Base-by-base conservation (phyloP, 805 yeast genomes). In the Lipomyces starkeyi region DNA sequence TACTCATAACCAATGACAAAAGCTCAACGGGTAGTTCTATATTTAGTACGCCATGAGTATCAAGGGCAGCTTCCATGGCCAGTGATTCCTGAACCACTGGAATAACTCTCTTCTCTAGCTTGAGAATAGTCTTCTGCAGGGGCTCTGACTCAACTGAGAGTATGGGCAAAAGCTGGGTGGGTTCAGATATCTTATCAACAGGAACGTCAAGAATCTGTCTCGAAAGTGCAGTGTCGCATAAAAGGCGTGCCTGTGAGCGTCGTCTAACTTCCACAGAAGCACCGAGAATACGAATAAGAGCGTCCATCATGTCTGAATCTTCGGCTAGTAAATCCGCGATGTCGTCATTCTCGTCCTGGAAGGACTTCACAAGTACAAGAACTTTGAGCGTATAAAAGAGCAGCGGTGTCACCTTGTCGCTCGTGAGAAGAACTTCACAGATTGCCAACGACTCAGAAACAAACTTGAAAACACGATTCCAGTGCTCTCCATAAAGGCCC, bases 1-100 rank as follows among this genome's bases (percentile, higher is more conserved):
- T 58, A 40, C 54, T 49, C 58, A 76, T 60, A 35, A 76, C 64
- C 57, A 76, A 56, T n/a, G 77, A 75, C 34, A 88, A 67, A 40
- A 90, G 75, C 8, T 59, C 69, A 0, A 59, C 66, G 0, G 89
- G 88, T 17, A 87, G 74, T 27, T 74, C 74, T 2, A 81, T 80
- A 17, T 70, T 69, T 14, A 65, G 56, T 7, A 57, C 66, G 8
- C 71, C 73, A 5, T 60, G 64, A 14, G 59, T 65, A n/a, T 72
- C 77, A 2, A 75, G 67, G 3, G 69, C 71, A 3, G 74, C 80
- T 8, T 78, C 81, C 49, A 88, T 80, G 3, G 85, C 87, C 59
- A 85, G 76, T 3, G 84, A 84, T 69, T 86, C 85, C 73, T 86
- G 90, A 9, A 75, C 71, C 17, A 74, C 74, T 5, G 82, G 78